phyloP scores from a whole-genome alignment of 768 basidiomycete species.

The Auricularia sp. region DNA sequence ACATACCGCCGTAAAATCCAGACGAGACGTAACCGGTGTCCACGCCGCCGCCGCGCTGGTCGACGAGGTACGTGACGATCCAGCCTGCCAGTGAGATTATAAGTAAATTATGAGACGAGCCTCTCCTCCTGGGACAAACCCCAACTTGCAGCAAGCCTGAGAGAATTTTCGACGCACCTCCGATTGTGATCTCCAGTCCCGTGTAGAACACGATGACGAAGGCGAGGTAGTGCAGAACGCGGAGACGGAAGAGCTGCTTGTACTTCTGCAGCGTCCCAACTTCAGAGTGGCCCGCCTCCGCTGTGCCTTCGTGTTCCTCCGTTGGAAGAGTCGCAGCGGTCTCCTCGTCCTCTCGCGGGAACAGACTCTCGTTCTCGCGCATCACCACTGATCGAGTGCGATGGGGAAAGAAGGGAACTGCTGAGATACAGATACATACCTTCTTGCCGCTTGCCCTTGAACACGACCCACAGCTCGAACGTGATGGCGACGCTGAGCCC shows the following conservation, averaged over 20 bases:
- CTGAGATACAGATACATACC: neutral
- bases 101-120: neutral
- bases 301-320: too few species aligned
- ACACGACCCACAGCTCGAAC: neutral
- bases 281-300: neutral
- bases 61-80: slow-evolving; percentile 44
- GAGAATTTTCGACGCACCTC: neutral
- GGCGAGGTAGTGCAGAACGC: neutral
- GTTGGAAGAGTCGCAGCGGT: too few species aligned
- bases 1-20: slow-evolving; percentile 34
- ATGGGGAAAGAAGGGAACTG: neutral
- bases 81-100: slow-evolving; percentile 28
- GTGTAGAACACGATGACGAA: neutral
- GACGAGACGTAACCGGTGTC: slow-evolving; percentile 41
- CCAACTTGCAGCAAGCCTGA: too few species aligned
- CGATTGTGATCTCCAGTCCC: slow-evolving; percentile 12
- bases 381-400: neutral
- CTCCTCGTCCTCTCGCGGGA: neutral
- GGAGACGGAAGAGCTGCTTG: neutral
- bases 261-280: neutral
- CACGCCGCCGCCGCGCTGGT: slow-evolving; percentile 35
- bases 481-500: neutral
- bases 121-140: neutral
- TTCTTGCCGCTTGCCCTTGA: neutral
- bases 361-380: neutral